Base-by-base conservation (phyloP, 2,329 filamentous ascomycete species). In the Fusarium sp. region DNA sequence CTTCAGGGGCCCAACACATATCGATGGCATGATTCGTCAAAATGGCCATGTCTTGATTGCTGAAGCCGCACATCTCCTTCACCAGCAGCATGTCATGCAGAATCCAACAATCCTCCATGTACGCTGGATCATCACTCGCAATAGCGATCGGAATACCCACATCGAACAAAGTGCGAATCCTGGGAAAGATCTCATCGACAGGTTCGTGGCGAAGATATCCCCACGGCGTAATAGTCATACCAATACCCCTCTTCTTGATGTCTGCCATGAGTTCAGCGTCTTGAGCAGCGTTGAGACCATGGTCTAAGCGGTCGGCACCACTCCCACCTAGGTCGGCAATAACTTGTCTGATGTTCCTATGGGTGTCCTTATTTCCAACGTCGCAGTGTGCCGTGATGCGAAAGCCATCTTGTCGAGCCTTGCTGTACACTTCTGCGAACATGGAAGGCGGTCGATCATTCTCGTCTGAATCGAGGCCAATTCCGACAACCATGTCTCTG, bases 121-220 rank as follows among this genome's bases (percentile, higher is more conserved):
- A 91, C 6, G 86, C 87, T 49, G 88, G 88, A 70, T 91, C 87
- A 70, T 91, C 88, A 62, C 85, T 88, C 70, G 90, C 90, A 71
- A 92, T 85, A 32, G 84, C 87, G 70, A 91, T 90, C 51, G 76
- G 80, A 36, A 91, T 84, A 0, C 86, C 86, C 4, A 76, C 76
- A 31, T 88, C 81, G 13, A 91, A 73, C 58, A 90, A 85, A 38
- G 75, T 78, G 7, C 84, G 52, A 2, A 70, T 58, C 10, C 61
- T 61, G 0, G 73, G 78, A 56, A 91, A 81, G 0, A 89, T 87
- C 9, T 79, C 78, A 2, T 72, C 67, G 0, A 46, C 69, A 5
- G 58, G 53, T 7, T 51, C 53, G 6, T 59, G 55, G 0, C 63
- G 58, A 17, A 67, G 56, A 17, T 70, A 71, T 7, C 59, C 70